Evolutionary conservation across 257 asterid genomes (phyloP).

Genomic region (Solanum chilense): DNA sequence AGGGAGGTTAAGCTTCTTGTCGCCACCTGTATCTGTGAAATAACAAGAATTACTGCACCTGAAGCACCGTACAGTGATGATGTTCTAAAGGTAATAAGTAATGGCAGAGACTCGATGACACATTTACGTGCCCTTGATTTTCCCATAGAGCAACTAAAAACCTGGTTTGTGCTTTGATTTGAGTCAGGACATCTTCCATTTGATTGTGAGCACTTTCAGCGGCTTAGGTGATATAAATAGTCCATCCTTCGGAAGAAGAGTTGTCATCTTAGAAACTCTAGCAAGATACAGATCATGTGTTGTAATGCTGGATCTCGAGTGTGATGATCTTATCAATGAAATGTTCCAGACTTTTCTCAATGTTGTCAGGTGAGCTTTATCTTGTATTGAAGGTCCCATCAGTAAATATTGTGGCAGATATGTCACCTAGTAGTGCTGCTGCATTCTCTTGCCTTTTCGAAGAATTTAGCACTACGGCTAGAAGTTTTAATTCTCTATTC

Average conservation of each 20-base stretch:
- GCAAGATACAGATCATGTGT: slow-evolving; percentile 95
- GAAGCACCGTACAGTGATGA: slow-evolving; percentile 91
- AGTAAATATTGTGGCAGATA: not conserved
- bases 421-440: not conserved
- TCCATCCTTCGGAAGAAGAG: slow-evolving; percentile 87
- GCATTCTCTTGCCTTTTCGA: not conserved
- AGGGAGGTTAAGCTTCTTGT: slow-evolving; percentile 86
- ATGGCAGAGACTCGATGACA: not conserved
- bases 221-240: slow-evolving; percentile 69
- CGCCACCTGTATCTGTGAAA: slow-evolving; percentile 93
- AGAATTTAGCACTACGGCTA: not conserved
- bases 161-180: slow-evolving; percentile 11
- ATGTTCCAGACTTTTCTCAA: slow-evolving; percentile 73
- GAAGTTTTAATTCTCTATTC: not conserved
- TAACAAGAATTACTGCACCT: slow-evolving; percentile 95
- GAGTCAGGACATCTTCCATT: slow-evolving; percentile 75
- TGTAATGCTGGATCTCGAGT: slow-evolving; percentile 97
- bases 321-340: slow-evolving; percentile 82
- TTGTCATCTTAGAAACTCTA: slow-evolving; percentile 82
- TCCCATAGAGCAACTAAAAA: not conserved
- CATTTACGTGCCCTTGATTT: not conserved
- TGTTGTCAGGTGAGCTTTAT: slow-evolving; percentile 58
- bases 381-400: not conserved
- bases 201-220: slow-evolving; percentile 83
- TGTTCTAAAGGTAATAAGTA: slow-evolving; percentile 57